Evolutionary conservation across 257 asterid genomes (phyloP).

Genomic region (Nicotiana tomentosiformis): DNA sequence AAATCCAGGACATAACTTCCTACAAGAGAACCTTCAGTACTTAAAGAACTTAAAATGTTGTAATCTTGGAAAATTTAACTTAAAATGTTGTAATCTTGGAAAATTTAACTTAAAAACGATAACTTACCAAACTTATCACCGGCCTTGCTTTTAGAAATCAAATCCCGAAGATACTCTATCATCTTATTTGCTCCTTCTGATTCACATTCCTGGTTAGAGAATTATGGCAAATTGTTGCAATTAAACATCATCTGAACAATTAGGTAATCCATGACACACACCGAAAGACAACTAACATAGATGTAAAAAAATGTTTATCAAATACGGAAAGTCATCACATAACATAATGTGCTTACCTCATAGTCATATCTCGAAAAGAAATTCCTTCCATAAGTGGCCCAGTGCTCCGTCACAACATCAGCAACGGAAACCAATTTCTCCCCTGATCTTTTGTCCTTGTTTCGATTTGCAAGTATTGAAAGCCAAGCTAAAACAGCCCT

Average conservation of each 20-base stretch:
- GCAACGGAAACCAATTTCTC: slow-evolving; percentile 79
- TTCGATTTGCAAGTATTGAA: slow-evolving; percentile 76
- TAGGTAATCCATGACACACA: neutral
- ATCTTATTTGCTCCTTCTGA: slow-evolving; percentile 81
- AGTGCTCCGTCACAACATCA: slow-evolving; percentile 77
- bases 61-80: neutral
- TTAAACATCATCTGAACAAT: neutral
- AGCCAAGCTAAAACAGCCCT: slow-evolving; percentile 99
- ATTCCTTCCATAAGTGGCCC: slow-evolving; percentile 95
- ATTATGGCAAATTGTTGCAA: slow-evolving; percentile 5
- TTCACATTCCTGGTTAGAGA: slow-evolving; percentile 70
- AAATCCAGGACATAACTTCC: slow-evolving; percentile 75
- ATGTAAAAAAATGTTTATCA: neutral
- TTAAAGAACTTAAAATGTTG: slow-evolving; percentile 11
- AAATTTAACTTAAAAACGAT: neutral
- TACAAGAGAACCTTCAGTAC: slow-evolving; percentile 24
- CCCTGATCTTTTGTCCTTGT: slow-evolving; percentile 79
- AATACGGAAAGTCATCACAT: slow-evolving; percentile 9
- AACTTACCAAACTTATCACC: slow-evolving; percentile 71
- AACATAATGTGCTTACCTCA: slow-evolving; percentile 51
- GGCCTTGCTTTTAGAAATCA: slow-evolving; percentile 60
- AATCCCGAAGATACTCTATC: slow-evolving; percentile 64
- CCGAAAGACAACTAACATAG: neutral
- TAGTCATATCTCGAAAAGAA: slow-evolving; percentile 96
- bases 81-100: neutral